Evolutionary conservation across 129 eudicot genomes (phyloP).

Genomic region (Solidago caesia): DNA sequence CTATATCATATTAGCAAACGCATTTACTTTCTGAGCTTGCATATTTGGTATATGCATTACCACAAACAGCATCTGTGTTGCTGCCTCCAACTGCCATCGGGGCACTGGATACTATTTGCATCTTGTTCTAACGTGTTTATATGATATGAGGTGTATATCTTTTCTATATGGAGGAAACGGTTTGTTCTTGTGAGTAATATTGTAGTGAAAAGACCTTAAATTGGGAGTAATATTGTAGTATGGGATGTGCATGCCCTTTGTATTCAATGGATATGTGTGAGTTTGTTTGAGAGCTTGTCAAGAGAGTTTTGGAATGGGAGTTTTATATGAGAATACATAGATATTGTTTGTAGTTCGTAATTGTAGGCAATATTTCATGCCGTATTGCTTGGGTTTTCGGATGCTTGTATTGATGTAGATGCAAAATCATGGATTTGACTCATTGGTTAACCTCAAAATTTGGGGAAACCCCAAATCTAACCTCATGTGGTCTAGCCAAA

Average conservation of each 20-base stretch:
- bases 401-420: neutral
- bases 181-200: constrained; percentile 39
- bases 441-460: neutral
- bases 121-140: constrained; percentile 59
- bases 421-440: neutral
- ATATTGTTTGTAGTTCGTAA: constrained; percentile 33
- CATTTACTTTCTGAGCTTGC: constrained; percentile 53
- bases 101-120: constrained; percentile 56
- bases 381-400: constrained; percentile 8
- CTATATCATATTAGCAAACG: too few species aligned
- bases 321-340: constrained; percentile 26
- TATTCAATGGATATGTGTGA: constrained; percentile 38
- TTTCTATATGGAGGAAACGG: constrained; percentile 43
- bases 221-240: constrained; percentile 30
- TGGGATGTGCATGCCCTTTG: constrained; percentile 30
- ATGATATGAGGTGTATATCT: constrained; percentile 54
- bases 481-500: neutral
- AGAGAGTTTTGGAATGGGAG: constrained; percentile 43
- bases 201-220: constrained; percentile 33
- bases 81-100: constrained; percentile 68
- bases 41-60: constrained; percentile 36
- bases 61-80: constrained; percentile 33
- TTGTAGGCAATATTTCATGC: constrained; percentile 17
- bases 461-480: neutral
- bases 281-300: constrained; percentile 41